Percentiles rank a stretch among this genome's conserved stretches.
These are phyloP conservation scores for Lentinula guzmanii DNA, from an alignment of 768 basidiomycete species.

Conservation along the genomic window DNA sequence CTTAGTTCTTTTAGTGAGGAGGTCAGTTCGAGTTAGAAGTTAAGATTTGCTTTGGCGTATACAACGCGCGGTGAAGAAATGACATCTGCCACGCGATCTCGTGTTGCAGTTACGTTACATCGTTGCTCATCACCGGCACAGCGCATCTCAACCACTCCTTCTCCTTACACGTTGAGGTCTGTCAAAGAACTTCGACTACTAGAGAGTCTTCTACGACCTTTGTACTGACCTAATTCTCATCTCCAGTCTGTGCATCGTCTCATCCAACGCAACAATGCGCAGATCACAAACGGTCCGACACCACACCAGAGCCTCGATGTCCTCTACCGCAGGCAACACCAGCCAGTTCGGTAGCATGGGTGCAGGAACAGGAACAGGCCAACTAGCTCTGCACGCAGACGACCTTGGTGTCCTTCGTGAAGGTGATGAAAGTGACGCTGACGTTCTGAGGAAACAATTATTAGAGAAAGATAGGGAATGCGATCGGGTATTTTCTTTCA, in stretches of 20 bases:
- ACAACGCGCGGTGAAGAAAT: too few relatives aligned
- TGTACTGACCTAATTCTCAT: too few relatives aligned
- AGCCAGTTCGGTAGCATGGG: background rate
- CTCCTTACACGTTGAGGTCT: too few relatives aligned
- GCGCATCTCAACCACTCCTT: background rate
- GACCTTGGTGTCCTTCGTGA: constrained; percentile 61
- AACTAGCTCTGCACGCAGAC: constrained; percentile 36
- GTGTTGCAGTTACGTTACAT: background rate
- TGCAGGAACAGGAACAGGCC: background rate
- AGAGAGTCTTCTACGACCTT: too few relatives aligned
- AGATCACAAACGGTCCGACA: constrained; percentile 60
- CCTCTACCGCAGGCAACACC: background rate
- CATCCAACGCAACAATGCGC: constrained; percentile 25
- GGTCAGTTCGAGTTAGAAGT: too few relatives aligned
- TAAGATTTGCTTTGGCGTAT: too few relatives aligned
- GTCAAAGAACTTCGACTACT: too few relatives aligned
- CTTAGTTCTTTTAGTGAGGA: too few relatives aligned
- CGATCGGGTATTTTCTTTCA: constrained; percentile 44
- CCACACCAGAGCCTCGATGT: constrained; percentile 40
- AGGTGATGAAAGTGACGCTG: constrained; percentile 52
- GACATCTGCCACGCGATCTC: background rate
- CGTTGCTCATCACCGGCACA: background rate
- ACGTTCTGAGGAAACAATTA: constrained; percentile 55
- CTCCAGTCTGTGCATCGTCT: too few relatives aligned
- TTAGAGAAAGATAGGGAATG: constrained; percentile 66